phyloP scores from a whole-genome alignment of 1,139 yeast genomes.

The Debaryomyces sp. region DNA sequence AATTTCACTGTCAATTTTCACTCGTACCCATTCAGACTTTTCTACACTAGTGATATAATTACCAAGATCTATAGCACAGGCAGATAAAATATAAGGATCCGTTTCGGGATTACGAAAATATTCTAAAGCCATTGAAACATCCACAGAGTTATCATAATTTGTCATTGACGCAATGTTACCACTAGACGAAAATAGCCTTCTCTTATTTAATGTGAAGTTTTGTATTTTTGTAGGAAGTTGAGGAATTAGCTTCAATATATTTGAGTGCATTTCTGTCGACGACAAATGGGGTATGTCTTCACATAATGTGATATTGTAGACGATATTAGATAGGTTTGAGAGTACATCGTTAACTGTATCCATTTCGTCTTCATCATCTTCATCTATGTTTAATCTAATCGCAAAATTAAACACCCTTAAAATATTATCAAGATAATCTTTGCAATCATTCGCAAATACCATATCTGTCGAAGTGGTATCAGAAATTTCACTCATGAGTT shows the following conservation, averaged over 20 bases:
- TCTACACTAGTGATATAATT: slow-evolving; percentile 31
- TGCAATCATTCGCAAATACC: background rate
- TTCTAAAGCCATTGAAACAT: slow-evolving; percentile 13
- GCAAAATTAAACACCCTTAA: slow-evolving; percentile 4
- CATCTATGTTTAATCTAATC: slow-evolving; percentile 2
- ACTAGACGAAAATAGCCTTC: slow-evolving; percentile 38
- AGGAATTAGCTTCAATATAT: slow-evolving; percentile 11
- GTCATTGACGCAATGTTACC: slow-evolving; percentile 40
- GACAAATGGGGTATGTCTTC: slow-evolving; percentile 18
- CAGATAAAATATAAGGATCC: slow-evolving; percentile 34
- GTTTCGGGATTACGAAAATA: slow-evolving; percentile 7
- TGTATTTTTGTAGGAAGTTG: slow-evolving; percentile 11
- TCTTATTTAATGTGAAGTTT: slow-evolving; percentile 17
- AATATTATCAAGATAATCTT: slow-evolving; percentile 7
- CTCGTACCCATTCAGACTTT: slow-evolving; percentile 19
- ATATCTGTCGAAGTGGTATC: background rate
- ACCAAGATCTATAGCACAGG: slow-evolving; percentile 37
- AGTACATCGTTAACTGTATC: slow-evolving; percentile 14
- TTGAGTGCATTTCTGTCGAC: slow-evolving; percentile 10
- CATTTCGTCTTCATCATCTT: slow-evolving; percentile 14
- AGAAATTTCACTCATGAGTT: slow-evolving; percentile 1
- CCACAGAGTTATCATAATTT: slow-evolving; percentile 20
- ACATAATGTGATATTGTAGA: slow-evolving; percentile 20
- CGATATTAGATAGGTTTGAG: slow-evolving; percentile 17
- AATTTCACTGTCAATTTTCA: slow-evolving; percentile 12